Evolutionary conservation across 352 stramenopile genomes (phyloP).

Genomic region (Saprolegnia parasitica): DNA sequence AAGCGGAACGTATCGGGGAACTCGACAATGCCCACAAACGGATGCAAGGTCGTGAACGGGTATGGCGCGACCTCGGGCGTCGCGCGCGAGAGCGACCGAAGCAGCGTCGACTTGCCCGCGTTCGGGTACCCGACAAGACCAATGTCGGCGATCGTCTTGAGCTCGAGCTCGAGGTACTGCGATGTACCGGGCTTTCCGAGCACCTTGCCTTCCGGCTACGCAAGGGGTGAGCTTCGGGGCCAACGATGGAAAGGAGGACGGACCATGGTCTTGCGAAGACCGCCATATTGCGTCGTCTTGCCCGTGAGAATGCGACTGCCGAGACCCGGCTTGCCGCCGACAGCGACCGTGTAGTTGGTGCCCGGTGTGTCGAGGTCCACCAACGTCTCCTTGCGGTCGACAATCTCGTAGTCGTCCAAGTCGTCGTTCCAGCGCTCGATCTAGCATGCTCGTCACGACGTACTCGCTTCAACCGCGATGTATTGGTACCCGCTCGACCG

Average conservation of each 20-base stretch:
- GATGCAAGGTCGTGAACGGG: conserved; percentile 97
- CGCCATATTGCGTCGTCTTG: conserved; percentile 77
- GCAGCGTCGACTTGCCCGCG: conserved; percentile 95
- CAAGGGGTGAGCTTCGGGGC: conserved; percentile 27
- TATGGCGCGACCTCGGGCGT: conserved; percentile 95
- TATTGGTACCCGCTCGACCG: conserved; percentile 57
- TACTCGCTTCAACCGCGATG: neutral
- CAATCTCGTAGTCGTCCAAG: conserved; percentile 67
- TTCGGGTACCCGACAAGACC: conserved; percentile 99
- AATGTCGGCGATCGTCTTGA: conserved; percentile 98
- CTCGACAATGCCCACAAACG: conserved; percentile 93
- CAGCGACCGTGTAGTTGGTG: conserved; percentile 65
- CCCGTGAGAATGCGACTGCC: conserved; percentile 81
- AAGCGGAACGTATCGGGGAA: conserved; percentile 92
- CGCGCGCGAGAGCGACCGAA: conserved; percentile 90
- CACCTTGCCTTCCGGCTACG: conserved; percentile 52
- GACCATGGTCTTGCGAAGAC: conserved; percentile 77
- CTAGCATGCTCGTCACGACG: conserved; percentile 28
- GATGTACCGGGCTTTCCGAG: conserved; percentile 88
- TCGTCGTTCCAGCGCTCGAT: conserved; percentile 68
- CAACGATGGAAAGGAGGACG: neutral
- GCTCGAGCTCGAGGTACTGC: conserved; percentile 95
- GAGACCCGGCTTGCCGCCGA: conserved; percentile 74
- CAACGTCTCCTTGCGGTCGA: conserved; percentile 71
- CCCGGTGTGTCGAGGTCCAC: conserved; percentile 72